Conservation (phyloP, 2,329 filamentous ascomycete genomes). For the Microsporum canis region DNA sequence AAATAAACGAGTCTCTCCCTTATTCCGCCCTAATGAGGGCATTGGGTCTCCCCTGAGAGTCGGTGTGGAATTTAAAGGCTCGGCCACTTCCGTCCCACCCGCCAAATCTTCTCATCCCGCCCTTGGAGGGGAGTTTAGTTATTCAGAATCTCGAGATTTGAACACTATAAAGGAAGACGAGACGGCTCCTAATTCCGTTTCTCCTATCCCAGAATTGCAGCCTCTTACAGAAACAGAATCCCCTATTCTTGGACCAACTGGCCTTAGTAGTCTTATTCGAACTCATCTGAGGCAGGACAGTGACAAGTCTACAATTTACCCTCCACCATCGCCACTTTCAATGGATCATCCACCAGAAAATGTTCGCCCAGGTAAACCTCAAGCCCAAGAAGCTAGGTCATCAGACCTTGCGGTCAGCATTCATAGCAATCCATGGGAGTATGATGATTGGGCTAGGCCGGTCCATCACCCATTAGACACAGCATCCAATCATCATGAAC, state of each 20-base stretch:
- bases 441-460: slow-evolving; percentile 38
- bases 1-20: slow-evolving; percentile 18
- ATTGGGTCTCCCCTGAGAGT: slow-evolving; percentile 27
- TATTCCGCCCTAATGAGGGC: slow-evolving; percentile 22
- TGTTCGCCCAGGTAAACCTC: slow-evolving; percentile 19
- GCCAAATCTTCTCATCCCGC: slow-evolving; percentile 21
- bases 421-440: slow-evolving; percentile 45
- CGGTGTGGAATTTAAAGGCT: slow-evolving; percentile 20
- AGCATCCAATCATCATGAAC: background rate
- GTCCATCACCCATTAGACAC: slow-evolving; percentile 7
- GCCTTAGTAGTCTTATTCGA: slow-evolving; percentile 69
- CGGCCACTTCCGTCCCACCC: slow-evolving; percentile 9
- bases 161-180: slow-evolving; percentile 32
- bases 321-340: slow-evolving; percentile 32
- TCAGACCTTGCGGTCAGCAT: slow-evolving; percentile 39
- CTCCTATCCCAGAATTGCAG: slow-evolving; percentile 2
- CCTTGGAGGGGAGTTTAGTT: slow-evolving; percentile 27
- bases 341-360: slow-evolving; percentile 26
- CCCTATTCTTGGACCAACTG: slow-evolving; percentile 62
- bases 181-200: slow-evolving; percentile 8
- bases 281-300: slow-evolving; percentile 76
- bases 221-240: slow-evolving; percentile 46
- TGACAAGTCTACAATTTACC: slow-evolving; percentile 68
- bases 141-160: slow-evolving; percentile 29
- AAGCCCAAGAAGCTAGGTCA: slow-evolving; percentile 22